Conservation (phyloP, 192 early-diverging fungal genomes). For the Coemansia biformis region DNA sequence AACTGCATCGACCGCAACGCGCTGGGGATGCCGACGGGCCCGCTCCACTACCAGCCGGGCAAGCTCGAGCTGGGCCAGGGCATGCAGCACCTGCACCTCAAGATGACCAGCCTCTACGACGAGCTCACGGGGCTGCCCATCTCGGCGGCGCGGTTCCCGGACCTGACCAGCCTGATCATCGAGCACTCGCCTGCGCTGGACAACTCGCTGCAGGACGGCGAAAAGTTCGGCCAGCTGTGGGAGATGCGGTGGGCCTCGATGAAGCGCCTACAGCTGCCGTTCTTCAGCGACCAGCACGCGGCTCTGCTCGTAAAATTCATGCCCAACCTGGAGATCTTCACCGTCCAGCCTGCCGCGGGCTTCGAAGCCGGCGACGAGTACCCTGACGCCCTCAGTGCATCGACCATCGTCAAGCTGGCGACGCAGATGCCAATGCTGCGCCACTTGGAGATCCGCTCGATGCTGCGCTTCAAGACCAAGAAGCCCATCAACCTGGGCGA, state of each 20-base stretch:
- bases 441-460: constrained; percentile 43
- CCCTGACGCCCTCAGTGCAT: constrained; percentile 23
- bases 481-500: constrained; percentile 35
- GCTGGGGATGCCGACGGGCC: constrained; percentile 29
- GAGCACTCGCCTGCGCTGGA: constrained; percentile 49
- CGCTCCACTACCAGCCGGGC: constrained; percentile 44
- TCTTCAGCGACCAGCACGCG: constrained; percentile 45
- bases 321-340: constrained; percentile 46
- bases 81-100: constrained; percentile 42
- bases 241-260: constrained; percentile 33
- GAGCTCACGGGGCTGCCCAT: constrained; percentile 45
- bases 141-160: constrained; percentile 35
- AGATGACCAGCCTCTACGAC: constrained; percentile 47
- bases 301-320: constrained; percentile 46
- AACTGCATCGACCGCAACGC: constrained; percentile 52
- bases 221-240: constrained; percentile 50
- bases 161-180: constrained; percentile 40
- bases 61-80: constrained; percentile 29
- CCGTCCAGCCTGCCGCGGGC: constrained; percentile 31
- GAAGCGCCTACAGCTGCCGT: constrained; percentile 46
- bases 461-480: constrained; percentile 35
- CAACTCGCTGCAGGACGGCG: constrained; percentile 44
- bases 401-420: constrained; percentile 28
- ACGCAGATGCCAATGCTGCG: constrained; percentile 40
- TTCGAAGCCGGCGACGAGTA: constrained; percentile 49